Base-by-base conservation (phyloP, 2,329 filamentous ascomycete genomes). In the Gaeumannomyces tritici region DNA sequence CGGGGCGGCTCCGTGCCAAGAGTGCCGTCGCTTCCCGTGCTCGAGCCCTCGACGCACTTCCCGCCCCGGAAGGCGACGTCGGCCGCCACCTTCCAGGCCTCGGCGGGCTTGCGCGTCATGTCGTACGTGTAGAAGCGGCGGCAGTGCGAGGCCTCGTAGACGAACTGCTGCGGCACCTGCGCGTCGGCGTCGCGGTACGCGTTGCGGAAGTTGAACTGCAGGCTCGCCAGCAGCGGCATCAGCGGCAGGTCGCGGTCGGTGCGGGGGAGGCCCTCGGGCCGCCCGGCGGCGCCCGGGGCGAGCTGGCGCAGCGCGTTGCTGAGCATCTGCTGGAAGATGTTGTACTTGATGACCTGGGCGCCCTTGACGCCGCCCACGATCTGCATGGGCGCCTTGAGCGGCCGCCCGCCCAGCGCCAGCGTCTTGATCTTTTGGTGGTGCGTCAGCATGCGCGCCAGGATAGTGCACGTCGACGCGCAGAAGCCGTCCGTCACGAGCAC, bases 321-420 rank as follows among this genome's bases (percentile, higher is more conserved):
- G 33, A 62, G 68, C 63, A 65, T 72, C 6, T 61, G 60, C 31
- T 62, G 55, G 35, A 62, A 51, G 18, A 24, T 8, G 35, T 29
- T 29, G 55, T 24, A 62, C 55, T 59, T 42, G 27, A 62, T n/a
- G 29, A 62, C 56, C 11, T 73, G 74, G 55, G 73, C 75, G 27
- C 86, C 87, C 66, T 86, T 84, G 54, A 83, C 80, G 13, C 86
- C 87, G 18, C 86, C 84, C 18, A 87, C 76, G 2, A 77, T 79
- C 73, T 88, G 84, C 75, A 87, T 88, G 0, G 82, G 80, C 0
- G 73, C 72, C 0, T 77, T 68, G 15, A 75, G 72, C 0, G 86
- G 81, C 1, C 82, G 80, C 1, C 87, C 87, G 7, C 87, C 86
- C 18, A 86, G 76, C 1, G 79, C 78, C 35, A 88, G 77, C 63